Evolutionary conservation across 768 basidiomycete genomes (phyloP), one percentile per base, ranked within the genome.

Genomic region (Leccinum longicurvipes): DNA sequence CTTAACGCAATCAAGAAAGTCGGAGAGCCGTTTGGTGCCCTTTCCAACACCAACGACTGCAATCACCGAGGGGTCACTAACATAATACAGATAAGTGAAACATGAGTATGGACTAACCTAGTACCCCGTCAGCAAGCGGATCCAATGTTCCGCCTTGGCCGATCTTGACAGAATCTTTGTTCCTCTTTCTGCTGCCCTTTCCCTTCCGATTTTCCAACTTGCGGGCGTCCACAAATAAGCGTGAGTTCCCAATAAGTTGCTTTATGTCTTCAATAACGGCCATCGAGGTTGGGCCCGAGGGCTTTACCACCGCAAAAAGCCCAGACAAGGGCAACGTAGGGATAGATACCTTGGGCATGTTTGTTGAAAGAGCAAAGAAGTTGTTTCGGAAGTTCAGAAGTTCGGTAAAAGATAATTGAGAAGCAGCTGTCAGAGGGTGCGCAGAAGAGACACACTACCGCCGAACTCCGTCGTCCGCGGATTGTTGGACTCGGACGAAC

Each of bases 121-220:
- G 76, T 15, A 97, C 93, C 44, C 96, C 96, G 71, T 97, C 93
- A 6, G 97, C 97, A 32, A 98, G 79, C 15, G 97, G 97, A 75
- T 99, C 97, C 49, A 99, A 76, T 4, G 97, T 99, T 4, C 97
- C 94, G 27, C 93, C 93, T 71, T 94, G 91, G 1, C 93, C 94
- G 48, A 95, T 83, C 73, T 96, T 95, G 51, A 94, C 76, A 2
- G 72, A 65, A 21, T 82, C 79, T 15, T 67, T 67, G 50, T 64
- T 67, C 50, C 64, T 64, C 44, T 67, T 77, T 56, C 72, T 70
- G 48, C 79, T 80, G 24, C 76, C 77, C 51, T 76, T 72, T n/a
- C 70, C 71, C 46, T 80, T 77, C 58, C 75, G 80, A 29, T 70
- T 79, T 68, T 82, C 81, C 29, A 82, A 76, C 53, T 82, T 80